These are phyloP conservation scores for Debaryomyces prosopidis DNA, from an alignment of 805 yeast species.

Conservation along the genomic window DNA sequence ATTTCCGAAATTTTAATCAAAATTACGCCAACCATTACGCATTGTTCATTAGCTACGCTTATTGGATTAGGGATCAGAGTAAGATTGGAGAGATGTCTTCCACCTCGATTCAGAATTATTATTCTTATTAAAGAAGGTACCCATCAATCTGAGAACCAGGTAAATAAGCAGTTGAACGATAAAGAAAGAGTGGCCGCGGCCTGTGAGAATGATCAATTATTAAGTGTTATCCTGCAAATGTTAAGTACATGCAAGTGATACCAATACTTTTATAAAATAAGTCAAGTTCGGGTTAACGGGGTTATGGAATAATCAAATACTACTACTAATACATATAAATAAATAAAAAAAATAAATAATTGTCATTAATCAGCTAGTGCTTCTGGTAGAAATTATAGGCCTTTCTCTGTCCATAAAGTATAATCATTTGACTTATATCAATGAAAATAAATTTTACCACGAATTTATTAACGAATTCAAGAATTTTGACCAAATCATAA, in stretches of 20 bases:
- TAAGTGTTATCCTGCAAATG: conserved; percentile 92
- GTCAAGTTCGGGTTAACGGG: too few species aligned
- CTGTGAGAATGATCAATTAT: conserved; percentile 90
- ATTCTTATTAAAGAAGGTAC: conserved; percentile 86
- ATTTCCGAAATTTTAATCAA: conserved; percentile 76
- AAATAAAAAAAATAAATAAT: not conserved
- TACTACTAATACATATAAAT: conserved; percentile 1
- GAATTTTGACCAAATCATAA: conserved; percentile 22
- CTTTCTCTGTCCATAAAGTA: conserved; percentile 28
- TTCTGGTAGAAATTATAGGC: not conserved
- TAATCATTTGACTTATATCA: conserved; percentile 36
- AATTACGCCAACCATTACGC: conserved; percentile 97
- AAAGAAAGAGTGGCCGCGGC: conserved; percentile 99
- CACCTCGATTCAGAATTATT: conserved; percentile 77
- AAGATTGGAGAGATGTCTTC: conserved; percentile 83
- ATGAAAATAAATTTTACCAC: conserved; percentile 37
- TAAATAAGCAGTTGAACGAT: conserved; percentile 93
- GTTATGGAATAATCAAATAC: not conserved
- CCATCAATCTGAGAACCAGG: conserved; percentile 94
- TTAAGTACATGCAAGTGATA: conserved; percentile 65
- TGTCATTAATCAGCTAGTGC: not conserved
- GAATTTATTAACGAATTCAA: conserved; percentile 36
- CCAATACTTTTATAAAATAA: too few species aligned
- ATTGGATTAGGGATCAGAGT: conserved; percentile 95
- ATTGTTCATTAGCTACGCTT: conserved; percentile 92